Base-by-base conservation (phyloP, 805 yeast genomes). In the Yarrowia osloensis region DNA sequence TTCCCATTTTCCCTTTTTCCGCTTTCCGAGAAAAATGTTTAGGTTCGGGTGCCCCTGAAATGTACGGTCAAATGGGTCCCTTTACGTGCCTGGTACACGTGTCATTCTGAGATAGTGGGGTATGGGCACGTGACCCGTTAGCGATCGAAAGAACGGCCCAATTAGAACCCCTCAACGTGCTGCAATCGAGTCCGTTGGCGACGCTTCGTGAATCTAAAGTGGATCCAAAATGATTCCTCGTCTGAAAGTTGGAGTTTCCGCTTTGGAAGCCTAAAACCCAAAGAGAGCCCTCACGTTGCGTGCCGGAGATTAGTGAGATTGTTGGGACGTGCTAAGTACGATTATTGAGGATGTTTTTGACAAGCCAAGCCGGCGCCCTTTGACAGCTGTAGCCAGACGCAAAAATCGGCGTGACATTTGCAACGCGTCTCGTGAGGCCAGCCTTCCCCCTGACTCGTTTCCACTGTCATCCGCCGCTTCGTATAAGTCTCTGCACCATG, bases 41-140 rank as follows among this genome's bases (percentile, higher is more conserved):
- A 50, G 57, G 57, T 50, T 50, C 57, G 17, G 13, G 24, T 22
- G 37, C 62, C 62, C 46, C 62, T 54, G 62, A 54, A 21, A 19
- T 29, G 55, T 49, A n/a, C 11, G 3, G 29, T 15, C 49, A 6
- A 24, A 24, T 12, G 19, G 22, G 11, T 9, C 13, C 13, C 4
- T 28, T 46, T 33, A 26, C 33, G 33, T 26, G 52, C 31, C 17
- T 22, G 22, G 6, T 42, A 2, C 47, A 17, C 31, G 31, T 46
- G 50, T 24, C 50, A 44, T 17, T 15, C n/a, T n/a, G n/a, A n/a
- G n/a, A n/a, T n/a, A n/a, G n/a, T n/a, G n/a, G n/a, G n/a, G n/a
- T n/a, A n/a, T n/a, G n/a, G n/a, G n/a, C n/a, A n/a, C n/a, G n/a
- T n/a, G n/a, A n/a, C n/a, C 13, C 17, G 19, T 17, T 17, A 11